Percentiles rank a stretch among this genome's conserved stretches.
Conservation (phyloP, 2,329 filamentous ascomycete genomes). For the Biscogniauxia marginata region DNA sequence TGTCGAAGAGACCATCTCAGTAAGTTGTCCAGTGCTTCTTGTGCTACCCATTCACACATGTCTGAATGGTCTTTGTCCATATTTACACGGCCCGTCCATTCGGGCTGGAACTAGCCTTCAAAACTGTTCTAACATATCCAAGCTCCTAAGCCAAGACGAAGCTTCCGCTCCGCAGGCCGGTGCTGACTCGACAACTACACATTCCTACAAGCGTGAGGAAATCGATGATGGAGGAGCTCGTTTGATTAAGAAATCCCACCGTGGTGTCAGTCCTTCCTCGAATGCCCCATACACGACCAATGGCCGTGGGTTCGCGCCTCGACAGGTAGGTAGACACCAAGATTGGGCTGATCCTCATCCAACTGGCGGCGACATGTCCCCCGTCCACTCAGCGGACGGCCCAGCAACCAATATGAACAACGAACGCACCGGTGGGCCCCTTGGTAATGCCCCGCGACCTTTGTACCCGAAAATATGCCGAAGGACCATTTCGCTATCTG, state of each 20-base stretch:
- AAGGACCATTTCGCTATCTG: constrained; percentile 62
- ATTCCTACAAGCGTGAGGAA: constrained; percentile 10
- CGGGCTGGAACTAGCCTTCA: background rate
- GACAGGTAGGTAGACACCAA: constrained; percentile 10
- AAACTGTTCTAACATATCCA: constrained; percentile 2
- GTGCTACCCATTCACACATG: background rate
- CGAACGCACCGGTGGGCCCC: constrained; percentile 2
- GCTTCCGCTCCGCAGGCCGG: constrained; percentile 6
- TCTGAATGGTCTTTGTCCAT: background rate
- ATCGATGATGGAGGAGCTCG: constrained; percentile 4
- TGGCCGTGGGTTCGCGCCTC: constrained; percentile 2
- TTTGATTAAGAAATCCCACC: constrained; percentile 5
- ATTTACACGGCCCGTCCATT: constrained; percentile 18
- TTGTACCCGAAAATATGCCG: constrained; percentile 39
- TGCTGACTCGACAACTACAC: constrained; percentile 4
- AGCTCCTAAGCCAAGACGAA: constrained; percentile 24
- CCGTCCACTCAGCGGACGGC: constrained; percentile 21
- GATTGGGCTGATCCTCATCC: constrained; percentile 22
- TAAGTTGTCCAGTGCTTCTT: constrained; percentile 31
- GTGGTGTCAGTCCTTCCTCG: constrained; percentile 4
- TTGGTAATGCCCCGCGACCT: constrained; percentile 15
- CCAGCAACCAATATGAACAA: constrained; percentile 15
- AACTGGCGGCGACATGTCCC: constrained; percentile 17
- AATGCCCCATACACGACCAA: background rate
- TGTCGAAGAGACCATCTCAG: constrained; percentile 44